These are phyloP conservation scores for Jacaranda mimosifolia DNA, from an alignment of 257 asterid genomes.

Conservation along the genomic window DNA sequence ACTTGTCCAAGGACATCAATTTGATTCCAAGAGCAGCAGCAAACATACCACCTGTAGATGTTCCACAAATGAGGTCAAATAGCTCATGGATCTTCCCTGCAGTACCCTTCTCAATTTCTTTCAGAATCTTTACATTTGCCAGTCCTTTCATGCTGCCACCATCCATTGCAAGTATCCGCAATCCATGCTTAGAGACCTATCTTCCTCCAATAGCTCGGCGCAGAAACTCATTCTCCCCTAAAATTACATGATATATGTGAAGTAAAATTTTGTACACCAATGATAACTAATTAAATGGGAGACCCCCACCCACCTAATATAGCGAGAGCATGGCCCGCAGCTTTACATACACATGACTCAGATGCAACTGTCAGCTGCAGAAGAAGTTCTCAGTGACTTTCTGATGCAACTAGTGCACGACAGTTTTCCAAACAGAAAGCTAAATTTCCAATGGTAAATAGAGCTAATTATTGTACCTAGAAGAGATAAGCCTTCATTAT, in stretches of 20 bases:
- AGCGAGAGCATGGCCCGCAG: slow-evolving; percentile 98
- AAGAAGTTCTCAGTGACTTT: slow-evolving; percentile 96
- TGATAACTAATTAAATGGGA: no score
- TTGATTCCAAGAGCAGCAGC: slow-evolving; percentile 98
- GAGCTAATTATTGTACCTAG: slow-evolving; percentile 92
- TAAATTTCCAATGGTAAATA: slow-evolving; percentile 88
- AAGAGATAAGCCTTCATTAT: slow-evolving; percentile 30
- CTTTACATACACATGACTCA: slow-evolving; percentile 81
- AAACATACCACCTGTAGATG: slow-evolving; percentile 99
- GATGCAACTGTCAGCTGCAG: slow-evolving; percentile 82
- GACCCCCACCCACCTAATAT: slow-evolving; percentile 71
- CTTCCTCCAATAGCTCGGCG: slow-evolving; percentile 92
- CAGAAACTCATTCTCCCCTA: slow-evolving; percentile 95
- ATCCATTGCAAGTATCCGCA: slow-evolving; percentile 96
- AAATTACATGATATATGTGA: slow-evolving; percentile 34
- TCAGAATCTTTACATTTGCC: slow-evolving; percentile 93
- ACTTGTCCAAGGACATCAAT: slow-evolving; percentile 86
- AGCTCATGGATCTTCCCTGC: slow-evolving; percentile 97
- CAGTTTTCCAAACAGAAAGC: slow-evolving; percentile 97
- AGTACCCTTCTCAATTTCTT: slow-evolving; percentile 90
- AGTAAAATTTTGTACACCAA: no score
- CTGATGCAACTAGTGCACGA: slow-evolving; percentile 81
- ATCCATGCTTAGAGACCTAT: slow-evolving; percentile 86
- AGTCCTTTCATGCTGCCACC: slow-evolving; percentile 99
- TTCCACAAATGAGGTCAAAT: slow-evolving; percentile 98